Base-by-base conservation (phyloP, 495 filamentous ascomycete genomes). In the Aspergillus mulundensis region DNA sequence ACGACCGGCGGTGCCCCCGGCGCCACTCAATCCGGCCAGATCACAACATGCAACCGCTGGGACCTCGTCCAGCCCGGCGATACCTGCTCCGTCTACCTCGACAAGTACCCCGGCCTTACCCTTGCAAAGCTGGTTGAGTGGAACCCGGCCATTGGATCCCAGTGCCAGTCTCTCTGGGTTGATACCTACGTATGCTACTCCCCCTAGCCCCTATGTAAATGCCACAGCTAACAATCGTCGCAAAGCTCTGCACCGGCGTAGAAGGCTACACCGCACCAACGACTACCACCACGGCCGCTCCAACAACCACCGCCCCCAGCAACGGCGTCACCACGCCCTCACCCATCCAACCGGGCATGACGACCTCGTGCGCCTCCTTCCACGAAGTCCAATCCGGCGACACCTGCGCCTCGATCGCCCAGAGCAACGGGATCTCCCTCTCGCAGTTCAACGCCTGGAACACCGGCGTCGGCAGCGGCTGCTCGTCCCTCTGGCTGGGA, bases 281-380 rank as follows among this genome's bases (percentile, higher is more conserved):
- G 8, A 41, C 48, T 5, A 51, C 48, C 11, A 51, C 48, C 1
- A 40, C 32, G 12, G 32, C 32, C 2, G 12, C 32, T 2, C 7
- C 32, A 2, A 53, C 50, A 0, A 42, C 50, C 3, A 30, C 50
- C 21, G 5, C 50, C 0, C 34, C 50, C 0, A 18, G 50, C 6
- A 53, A 53, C 19, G 50, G 50, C 11, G 39, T 53, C 24, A 0
- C 50, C 6, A 53, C 25, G 4, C 25, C 25, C 50, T 18, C 7
- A 42, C 50, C 50, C 19, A 53, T 25, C 15, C 44, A 47, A 16
- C 44, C 44, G 14, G 38, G 50, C 12, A 53, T 53, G 50, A 42
- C 28, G 15, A 1, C 36, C 20, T 20, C 42, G 8, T 53, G 50
- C 50, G 28, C 24, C 15, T 15, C 8, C 11, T 53, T 53, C 36